Percentiles rank a stretch among this genome's conserved stretches.
Evolutionary conservation across 2,329 filamentous ascomycete genomes (phyloP).

Genomic region (Aureobasidium sp.): DNA sequence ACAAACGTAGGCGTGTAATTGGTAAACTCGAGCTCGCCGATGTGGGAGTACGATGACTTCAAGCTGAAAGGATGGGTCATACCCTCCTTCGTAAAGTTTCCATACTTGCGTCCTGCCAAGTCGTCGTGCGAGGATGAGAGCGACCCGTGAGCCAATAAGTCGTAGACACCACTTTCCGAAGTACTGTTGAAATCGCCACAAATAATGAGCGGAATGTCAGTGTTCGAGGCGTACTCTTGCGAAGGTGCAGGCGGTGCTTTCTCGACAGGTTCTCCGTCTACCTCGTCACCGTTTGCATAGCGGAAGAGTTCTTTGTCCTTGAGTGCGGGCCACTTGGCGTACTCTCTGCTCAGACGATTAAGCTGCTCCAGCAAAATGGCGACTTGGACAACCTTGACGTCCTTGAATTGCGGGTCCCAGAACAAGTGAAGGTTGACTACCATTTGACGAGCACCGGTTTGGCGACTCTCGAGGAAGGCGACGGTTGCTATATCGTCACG

Average conservation of each 20-base stretch:
- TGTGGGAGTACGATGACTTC: constrained; percentile 78
- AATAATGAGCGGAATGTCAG: constrained; percentile 82
- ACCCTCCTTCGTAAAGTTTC: constrained; percentile 84
- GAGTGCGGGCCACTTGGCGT: constrained; percentile 68
- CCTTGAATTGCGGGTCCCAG: constrained; percentile 84
- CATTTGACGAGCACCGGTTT: constrained; percentile 84
- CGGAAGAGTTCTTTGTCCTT: constrained; percentile 63
- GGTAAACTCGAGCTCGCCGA: constrained; percentile 84
- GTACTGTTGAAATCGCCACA: constrained; percentile 97
- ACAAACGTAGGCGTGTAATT: constrained; percentile 95
- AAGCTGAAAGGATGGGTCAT: constrained; percentile 93
- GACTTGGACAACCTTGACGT: constrained; percentile 94
- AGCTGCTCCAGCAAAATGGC: constrained; percentile 92
- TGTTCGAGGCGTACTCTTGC: constrained; percentile 75
- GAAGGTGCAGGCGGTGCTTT: constrained; percentile 60
- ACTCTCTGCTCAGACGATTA: constrained; percentile 77
- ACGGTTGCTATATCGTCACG: constrained; percentile 94
- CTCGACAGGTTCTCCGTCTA: constrained; percentile 43
- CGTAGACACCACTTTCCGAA: constrained; percentile 80
- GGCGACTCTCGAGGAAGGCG: constrained; percentile 84
- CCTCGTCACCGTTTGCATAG: constrained; percentile 40
- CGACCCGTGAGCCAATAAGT: constrained; percentile 74
- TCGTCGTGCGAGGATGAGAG: constrained; percentile 75
- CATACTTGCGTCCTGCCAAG: constrained; percentile 74
- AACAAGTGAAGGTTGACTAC: constrained; percentile 91